Percentiles rank a stretch among this genome's conserved stretches.
phyloP scores from a whole-genome alignment of 768 basidiomycete species.

The Tylopilus plumbeoviolaceoides region DNA sequence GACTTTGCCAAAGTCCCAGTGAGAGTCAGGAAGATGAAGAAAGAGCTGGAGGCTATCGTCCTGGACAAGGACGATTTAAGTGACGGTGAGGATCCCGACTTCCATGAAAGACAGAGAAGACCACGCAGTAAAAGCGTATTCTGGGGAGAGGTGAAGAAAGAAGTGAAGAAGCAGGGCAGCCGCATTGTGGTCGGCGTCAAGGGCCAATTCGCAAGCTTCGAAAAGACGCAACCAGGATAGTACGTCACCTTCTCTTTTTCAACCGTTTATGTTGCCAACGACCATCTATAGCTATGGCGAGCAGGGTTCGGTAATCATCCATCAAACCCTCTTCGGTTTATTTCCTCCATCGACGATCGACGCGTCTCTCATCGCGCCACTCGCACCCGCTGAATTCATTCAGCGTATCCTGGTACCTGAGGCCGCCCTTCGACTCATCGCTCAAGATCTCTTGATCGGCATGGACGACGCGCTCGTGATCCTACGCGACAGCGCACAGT shows the following conservation, averaged over 20 bases:
- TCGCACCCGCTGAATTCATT: slow-evolving; percentile 73
- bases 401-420: slow-evolving; percentile 89
- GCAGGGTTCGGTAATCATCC: slow-evolving; percentile 75
- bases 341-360: slow-evolving; percentile 64
- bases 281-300: slow-evolving; percentile 69
- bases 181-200: slow-evolving; percentile 62
- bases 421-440: slow-evolving; percentile 75
- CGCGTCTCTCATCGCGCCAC: slow-evolving; percentile 51
- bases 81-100: slow-evolving; percentile 17
- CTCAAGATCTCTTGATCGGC: slow-evolving; percentile 58
- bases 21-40: slow-evolving; percentile 51
- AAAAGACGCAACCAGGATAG: slow-evolving; percentile 88
- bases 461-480: slow-evolving; percentile 51
- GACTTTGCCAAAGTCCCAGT: slow-evolving; percentile 54
- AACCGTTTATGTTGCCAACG: background rate
- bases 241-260: slow-evolving; percentile 38
- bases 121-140: slow-evolving; percentile 50
- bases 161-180: slow-evolving; percentile 61
- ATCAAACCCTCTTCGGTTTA: slow-evolving; percentile 68
- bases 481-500: slow-evolving; percentile 71
- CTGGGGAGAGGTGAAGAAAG: slow-evolving; percentile 63
- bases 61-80: slow-evolving; percentile 35
- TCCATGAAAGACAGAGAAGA: slow-evolving; percentile 9
- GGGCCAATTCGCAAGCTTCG: slow-evolving; percentile 75
- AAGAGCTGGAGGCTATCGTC: slow-evolving; percentile 47